phyloP scores from a whole-genome alignment of 192 early-diverging fungal genomes.

The Blastocladiella britannica region DNA sequence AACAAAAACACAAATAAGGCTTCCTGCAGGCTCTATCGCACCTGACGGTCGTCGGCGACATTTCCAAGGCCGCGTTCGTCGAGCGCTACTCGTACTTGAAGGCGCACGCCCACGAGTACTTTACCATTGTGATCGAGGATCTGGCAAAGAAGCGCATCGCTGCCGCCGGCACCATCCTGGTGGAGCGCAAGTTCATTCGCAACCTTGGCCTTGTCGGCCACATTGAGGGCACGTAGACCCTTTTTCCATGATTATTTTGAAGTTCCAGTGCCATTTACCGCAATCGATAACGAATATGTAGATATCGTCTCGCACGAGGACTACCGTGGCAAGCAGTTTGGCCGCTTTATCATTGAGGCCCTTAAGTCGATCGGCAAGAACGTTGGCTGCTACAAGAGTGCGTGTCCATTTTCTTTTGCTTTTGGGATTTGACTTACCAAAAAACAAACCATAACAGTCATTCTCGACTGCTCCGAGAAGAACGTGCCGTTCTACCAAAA shows the following conservation, averaged over 20 bases:
- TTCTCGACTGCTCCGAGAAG: constrained; percentile 1
- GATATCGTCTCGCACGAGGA: constrained; percentile 56
- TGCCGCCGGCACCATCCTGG: constrained; percentile 65
- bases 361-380: constrained; percentile 48
- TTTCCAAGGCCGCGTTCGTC: constrained; percentile 32
- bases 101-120: constrained; percentile 34
- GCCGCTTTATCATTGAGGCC: constrained; percentile 59
- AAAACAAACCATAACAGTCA: constrained; percentile 24
- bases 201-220: constrained; percentile 45
- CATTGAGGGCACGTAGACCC: not conserved
- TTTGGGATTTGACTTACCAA: no score
- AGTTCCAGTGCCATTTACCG: no score
- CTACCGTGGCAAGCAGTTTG: constrained; percentile 48
- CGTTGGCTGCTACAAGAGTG: constrained; percentile 76
- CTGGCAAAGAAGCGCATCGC: constrained; percentile 38
- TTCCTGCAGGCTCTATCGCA: constrained; percentile 40
- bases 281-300: no score
- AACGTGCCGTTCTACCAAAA: constrained; percentile 87
- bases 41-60: constrained; percentile 56
- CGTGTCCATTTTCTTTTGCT: not conserved
- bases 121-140: constrained; percentile 69
- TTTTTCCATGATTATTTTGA: constrained; percentile 53
- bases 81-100: constrained; percentile 62
- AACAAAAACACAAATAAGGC: no score
- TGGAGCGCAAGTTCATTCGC: constrained; percentile 81